Conservation (phyloP, 169 alveolate genomes). For the Babesia caballi region DNA sequence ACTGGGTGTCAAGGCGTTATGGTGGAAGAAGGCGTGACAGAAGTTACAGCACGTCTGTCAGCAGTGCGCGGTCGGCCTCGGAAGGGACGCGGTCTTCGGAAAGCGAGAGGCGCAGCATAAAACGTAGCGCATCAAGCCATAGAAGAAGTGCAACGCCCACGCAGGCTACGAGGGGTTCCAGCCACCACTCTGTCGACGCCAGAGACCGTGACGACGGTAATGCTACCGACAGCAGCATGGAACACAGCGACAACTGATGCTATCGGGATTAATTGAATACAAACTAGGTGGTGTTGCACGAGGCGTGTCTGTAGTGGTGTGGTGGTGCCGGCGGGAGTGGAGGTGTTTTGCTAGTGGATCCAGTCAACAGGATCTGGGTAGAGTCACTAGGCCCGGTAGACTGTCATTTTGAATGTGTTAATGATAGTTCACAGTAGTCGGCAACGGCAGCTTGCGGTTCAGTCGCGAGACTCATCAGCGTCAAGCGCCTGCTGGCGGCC, state of each 20-base stretch:
- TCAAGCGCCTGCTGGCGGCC: neutral
- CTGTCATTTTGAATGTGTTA: no score
- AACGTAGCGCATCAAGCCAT: neutral
- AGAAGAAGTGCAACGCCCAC: neutral
- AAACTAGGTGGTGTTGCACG: no score
- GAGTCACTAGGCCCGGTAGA: no score
- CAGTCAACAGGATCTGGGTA: no score
- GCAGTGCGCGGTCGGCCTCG: neutral
- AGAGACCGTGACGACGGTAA: neutral
- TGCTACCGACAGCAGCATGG: constrained; percentile 34
- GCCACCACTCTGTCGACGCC: neutral
- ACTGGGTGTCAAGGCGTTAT: neutral
- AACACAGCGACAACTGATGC: constrained; percentile 14
- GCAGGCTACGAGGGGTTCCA: neutral
- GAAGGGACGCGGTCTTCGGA: neutral
- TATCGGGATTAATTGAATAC: neutral
- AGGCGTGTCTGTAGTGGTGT: no score
- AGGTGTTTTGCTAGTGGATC: no score
- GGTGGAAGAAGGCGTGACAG: neutral
- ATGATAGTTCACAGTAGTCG: neutral
- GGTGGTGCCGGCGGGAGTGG: no score
- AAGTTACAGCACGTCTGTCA: neutral
- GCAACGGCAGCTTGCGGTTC: neutral
- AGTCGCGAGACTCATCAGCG: neutral
- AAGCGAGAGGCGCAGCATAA: no score